Conservation (phyloP, 306 rosid species). For the Cucumis sativus region DNA sequence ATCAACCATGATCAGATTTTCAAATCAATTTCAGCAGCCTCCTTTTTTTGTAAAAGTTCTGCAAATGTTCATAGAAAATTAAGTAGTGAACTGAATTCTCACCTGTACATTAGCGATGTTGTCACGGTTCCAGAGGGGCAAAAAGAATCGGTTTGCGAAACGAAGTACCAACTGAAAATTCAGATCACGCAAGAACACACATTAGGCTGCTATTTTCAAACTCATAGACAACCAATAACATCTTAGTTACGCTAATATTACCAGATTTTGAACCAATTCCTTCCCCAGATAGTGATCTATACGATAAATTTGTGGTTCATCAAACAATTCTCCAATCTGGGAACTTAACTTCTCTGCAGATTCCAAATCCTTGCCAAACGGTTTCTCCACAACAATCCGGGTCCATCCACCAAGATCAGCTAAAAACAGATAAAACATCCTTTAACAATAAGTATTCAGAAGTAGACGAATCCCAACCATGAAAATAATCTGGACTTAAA, state of each 20-base stretch:
- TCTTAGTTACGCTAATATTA: constrained; percentile 18
- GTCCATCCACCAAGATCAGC: constrained; percentile 99
- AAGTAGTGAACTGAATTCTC: constrained; percentile 17
- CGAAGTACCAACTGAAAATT: constrained; percentile 91
- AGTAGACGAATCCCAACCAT: neutral
- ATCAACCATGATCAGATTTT: neutral
- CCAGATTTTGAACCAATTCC: constrained; percentile 95
- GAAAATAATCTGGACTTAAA: constrained; percentile 9
- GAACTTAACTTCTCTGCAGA: constrained; percentile 83
- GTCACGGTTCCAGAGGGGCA: constrained; percentile 98
- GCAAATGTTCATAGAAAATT: neutral
- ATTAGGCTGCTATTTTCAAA: constrained; percentile 16
- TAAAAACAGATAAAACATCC: constrained; percentile 13
- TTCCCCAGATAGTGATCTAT: constrained; percentile 97
- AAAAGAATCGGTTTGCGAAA: constrained; percentile 80
- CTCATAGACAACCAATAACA: constrained; percentile 7
- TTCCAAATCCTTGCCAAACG: constrained; percentile 85
- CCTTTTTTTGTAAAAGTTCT: neutral
- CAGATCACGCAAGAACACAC: constrained; percentile 13
- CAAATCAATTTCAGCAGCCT: neutral
- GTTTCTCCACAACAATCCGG: constrained; percentile 94
- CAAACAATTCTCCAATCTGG: constrained; percentile 78
- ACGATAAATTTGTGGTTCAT: constrained; percentile 84
- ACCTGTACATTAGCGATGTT: constrained; percentile 91
- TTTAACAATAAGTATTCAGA: neutral